Conservation (phyloP, 495 filamentous ascomycete species). For the Neurospora sp. region DNA sequence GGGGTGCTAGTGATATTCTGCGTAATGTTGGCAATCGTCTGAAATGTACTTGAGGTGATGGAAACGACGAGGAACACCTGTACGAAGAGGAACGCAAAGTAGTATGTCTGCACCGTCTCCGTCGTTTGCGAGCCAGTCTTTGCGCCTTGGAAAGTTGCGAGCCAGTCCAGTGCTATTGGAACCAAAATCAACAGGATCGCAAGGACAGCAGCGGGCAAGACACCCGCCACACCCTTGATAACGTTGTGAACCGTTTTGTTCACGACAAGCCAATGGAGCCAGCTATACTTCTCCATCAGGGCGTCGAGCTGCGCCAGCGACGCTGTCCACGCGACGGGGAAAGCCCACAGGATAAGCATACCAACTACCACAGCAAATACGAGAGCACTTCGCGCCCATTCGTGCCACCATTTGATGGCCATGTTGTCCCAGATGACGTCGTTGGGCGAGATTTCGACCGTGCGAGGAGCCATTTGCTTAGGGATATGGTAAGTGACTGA, state of each 20-base stretch:
- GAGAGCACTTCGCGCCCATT: constrained; percentile 61
- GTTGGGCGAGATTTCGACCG: constrained; percentile 84
- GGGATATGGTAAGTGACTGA: constrained; percentile 84
- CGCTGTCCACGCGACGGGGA: constrained; percentile 84
- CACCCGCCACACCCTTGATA: constrained; percentile 71
- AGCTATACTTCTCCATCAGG: constrained; percentile 52
- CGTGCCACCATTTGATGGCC: constrained; percentile 92
- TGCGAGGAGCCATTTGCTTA: constrained; percentile 86
- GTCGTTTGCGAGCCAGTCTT: constrained; percentile 76
- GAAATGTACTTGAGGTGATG: constrained; percentile 68
- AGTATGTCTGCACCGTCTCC: constrained; percentile 79
- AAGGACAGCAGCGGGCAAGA: constrained; percentile 70
- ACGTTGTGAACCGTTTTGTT: constrained; percentile 47
- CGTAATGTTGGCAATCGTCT: constrained; percentile 53
- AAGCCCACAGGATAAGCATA: constrained; percentile 83
- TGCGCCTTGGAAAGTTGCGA: constrained; percentile 65
- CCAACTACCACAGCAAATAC: constrained; percentile 57
- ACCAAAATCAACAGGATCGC: constrained; percentile 72
- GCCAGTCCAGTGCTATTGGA: constrained; percentile 59
- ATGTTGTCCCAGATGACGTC: constrained; percentile 98
- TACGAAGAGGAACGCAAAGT: constrained; percentile 90
- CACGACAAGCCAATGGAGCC: constrained; percentile 59
- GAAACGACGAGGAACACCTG: constrained; percentile 92
- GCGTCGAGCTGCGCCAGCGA: constrained; percentile 64
- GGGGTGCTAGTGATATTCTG: constrained; percentile 50